Evolutionary conservation across 441 rosid genomes (phyloP).

Genomic region (Euphorbia schlechtendalii): DNA sequence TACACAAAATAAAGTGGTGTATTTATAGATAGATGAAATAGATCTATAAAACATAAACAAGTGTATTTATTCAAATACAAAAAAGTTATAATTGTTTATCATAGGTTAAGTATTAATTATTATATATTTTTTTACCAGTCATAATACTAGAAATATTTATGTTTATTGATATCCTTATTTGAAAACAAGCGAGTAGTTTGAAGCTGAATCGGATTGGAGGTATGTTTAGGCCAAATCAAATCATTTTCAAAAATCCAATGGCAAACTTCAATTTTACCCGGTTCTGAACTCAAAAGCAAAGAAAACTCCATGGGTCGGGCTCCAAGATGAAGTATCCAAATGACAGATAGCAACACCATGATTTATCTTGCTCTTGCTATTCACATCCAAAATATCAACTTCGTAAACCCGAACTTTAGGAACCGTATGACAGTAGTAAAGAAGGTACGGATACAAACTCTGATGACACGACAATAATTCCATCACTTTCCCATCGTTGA

Average conservation of each 20-base stretch:
- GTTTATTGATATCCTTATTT: too few relatives aligned
- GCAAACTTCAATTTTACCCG: constrained; percentile 75
- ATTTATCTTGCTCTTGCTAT: constrained; percentile 48
- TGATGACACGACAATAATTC: constrained; percentile 92
- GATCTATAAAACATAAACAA: too few relatives aligned
- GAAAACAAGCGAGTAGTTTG: too few relatives aligned
- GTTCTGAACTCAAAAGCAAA: constrained; percentile 65
- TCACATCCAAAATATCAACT: constrained; percentile 63
- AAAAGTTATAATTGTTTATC: too few relatives aligned
- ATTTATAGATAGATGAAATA: too few relatives aligned
- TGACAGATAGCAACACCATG: constrained; percentile 79
- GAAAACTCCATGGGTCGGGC: constrained; percentile 81
- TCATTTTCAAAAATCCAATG: too few relatives aligned
- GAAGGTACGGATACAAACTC: constrained; percentile 73
- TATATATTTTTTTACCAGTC: too few relatives aligned
- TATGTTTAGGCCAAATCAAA: constrained; percentile 92
- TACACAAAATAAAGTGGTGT: too few relatives aligned
- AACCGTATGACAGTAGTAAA: constrained; percentile 93
- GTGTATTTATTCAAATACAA: too few relatives aligned
- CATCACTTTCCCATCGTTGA: constrained; percentile 71
- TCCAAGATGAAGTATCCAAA: constrained; percentile 84
- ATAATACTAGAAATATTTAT: too few relatives aligned
- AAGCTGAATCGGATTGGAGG: too few relatives aligned
- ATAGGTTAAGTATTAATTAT: too few relatives aligned
- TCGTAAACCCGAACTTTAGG: constrained; percentile 87